Evolutionary conservation across 1,284 basidiomycete species (phyloP), one percentile per base, ranked within the genome.

Genomic region (Ustanciosporium gigantosporum): DNA sequence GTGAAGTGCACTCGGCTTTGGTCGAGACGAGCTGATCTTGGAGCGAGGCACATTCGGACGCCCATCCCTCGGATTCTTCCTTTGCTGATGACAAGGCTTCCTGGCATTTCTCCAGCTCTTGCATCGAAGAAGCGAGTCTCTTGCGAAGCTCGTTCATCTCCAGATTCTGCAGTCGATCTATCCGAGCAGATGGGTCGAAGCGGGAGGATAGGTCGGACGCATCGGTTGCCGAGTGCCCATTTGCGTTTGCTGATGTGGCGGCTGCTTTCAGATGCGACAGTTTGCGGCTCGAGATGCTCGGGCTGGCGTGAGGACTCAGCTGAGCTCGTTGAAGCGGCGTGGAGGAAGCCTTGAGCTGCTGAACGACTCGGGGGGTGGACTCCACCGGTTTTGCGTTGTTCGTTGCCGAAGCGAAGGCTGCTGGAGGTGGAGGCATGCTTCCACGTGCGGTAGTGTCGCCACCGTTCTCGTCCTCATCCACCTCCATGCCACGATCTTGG

Each of bases 51-150:
- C 60, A 64, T 22, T 64, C 60, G 25, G 55, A 58, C 5, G 50
- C 55, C 61, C 61, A 65, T 29, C 61, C 61, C 32, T 65, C 61
- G 7, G 51, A 55, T 8, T 65, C 61, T 23, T 65, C 61, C 21
- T 53, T 51, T 20, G 59, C 59, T 8, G 59, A 36, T 16, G 41
- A 29, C 31, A 64, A 53, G 23, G 53, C 60, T 19, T 65, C 50
- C 14, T 55, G 42, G 1, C 38, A 34, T 1, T 31, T 25, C 8
- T 36, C 34, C 20, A 65, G 47, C 6, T 65, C 46, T 38, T 46
- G 55, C 3, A 35, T 24, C 8, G 57, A 46, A 2, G 25, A 3
- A 25, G 36, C 34, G 31, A 46, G 37, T 24, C 55, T 65, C 29
- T 59, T 65, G 42, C 55, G 55, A 14, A 58, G 37, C 31, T 65